Evolutionary conservation across 2,329 filamentous ascomycete genomes (phyloP), one percentile per base, ranked within the genome.

Genomic region (Ceratocystis eucalypticola): DNA sequence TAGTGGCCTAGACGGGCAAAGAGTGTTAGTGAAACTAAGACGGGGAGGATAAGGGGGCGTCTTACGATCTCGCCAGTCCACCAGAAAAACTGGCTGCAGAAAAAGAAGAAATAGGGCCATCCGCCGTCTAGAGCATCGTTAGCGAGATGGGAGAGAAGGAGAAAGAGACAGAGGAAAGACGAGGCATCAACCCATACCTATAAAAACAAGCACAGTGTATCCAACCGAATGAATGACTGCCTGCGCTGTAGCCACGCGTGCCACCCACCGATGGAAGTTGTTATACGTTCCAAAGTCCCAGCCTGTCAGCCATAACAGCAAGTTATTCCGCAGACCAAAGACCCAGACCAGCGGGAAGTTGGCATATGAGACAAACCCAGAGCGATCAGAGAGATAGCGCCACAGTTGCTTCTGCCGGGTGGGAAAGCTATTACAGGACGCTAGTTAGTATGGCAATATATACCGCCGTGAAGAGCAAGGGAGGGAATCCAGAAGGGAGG

Each of bases 201-300:
- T 67, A 2, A 76, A 71, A 1, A 80, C 74, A 28, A 81, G 73
- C 1, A 80, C 68, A 0, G 82, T 79, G 68, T 87, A 89, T 0
- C 80, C 80, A 1, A 86, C 67, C 0, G 84, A 86, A 70, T 89
- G 87, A 0, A 85, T 72, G 1, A 88, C 77, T 1, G 84, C 86
- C 69, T 88, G 80, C 0, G 84, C 66, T 0, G 85, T 85, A 5
- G 84, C 79, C 1, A 87, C 77, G 20, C 86, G 78, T 0, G 87
- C 86, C 2, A 86, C 77, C 78, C 84, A 85, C 0, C 86, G 82
- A 72, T 89, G 87, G 64, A 88, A 88, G 50, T 83, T 79, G 69
- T 84, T 88, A 71, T 84, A 88, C 0, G 83, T 84, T 1, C 80
- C 79, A 72, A 86, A 88, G 10, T 82, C 84, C 85, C 86, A 89